Evolutionary conservation across 805 yeast genomes (phyloP).

Genomic region (Torulaspora delbrueckii): DNA sequence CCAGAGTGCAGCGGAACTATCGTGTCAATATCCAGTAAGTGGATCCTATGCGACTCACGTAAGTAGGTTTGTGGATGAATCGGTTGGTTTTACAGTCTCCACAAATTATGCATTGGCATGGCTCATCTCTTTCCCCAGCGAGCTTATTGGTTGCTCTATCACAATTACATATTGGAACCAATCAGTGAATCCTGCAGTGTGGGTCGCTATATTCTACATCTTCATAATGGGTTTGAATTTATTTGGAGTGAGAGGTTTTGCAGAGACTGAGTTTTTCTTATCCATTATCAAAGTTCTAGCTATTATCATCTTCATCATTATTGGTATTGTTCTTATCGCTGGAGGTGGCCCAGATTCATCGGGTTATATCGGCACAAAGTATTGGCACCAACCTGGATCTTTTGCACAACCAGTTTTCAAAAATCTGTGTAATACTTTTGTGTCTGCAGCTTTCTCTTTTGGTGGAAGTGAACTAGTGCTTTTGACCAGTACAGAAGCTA

Average conservation of each 20-base stretch:
- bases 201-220: slow-evolving; percentile 26
- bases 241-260: slow-evolving; percentile 50
- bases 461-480: slow-evolving; percentile 67
- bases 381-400: slow-evolving; percentile 52
- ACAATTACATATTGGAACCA: slow-evolving; percentile 45
- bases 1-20: slow-evolving; percentile 41
- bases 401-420: slow-evolving; percentile 49
- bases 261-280: slow-evolving; percentile 49
- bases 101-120: slow-evolving; percentile 55
- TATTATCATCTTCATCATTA: slow-evolving; percentile 45
- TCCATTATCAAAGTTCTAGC: slow-evolving; percentile 43
- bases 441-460: slow-evolving; percentile 66
- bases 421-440: slow-evolving; percentile 59
- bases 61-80: slow-evolving; percentile 53
- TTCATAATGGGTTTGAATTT: slow-evolving; percentile 44
- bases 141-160: slow-evolving; percentile 51
- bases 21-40: slow-evolving; percentile 46
- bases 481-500: slow-evolving; percentile 44
- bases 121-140: slow-evolving; percentile 51
- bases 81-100: slow-evolving; percentile 60
- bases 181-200: slow-evolving; percentile 24
- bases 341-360: slow-evolving; percentile 46
- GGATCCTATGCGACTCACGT: slow-evolving; percentile 55
- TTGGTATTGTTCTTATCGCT: slow-evolving; percentile 43
- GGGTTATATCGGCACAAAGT: slow-evolving; percentile 39